Evolutionary conservation across 352 stramenopile species (phyloP).

Genomic region (Achlya hypogyna): DNA sequence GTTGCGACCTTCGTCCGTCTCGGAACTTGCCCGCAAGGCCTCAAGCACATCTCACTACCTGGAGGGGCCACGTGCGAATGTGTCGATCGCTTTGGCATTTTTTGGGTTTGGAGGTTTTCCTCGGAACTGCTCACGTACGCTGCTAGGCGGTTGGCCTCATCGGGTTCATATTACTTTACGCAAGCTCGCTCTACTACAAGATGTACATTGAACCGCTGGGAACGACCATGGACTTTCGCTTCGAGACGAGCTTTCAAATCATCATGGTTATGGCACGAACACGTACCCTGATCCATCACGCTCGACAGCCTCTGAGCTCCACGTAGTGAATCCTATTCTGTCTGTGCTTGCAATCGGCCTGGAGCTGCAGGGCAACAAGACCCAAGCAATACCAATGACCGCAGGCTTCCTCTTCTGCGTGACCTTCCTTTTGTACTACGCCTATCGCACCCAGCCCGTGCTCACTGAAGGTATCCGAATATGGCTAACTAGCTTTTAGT

Average conservation of each 20-base stretch:
- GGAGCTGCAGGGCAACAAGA: background rate
- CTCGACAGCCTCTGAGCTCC: background rate
- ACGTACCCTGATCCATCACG: background rate
- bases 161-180: slow-evolving; percentile 8
- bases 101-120: background rate
- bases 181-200: slow-evolving; percentile 19
- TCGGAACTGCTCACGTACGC: background rate
- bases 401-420: slow-evolving; percentile 2
- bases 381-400: background rate
- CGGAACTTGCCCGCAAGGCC: slow-evolving; percentile 10
- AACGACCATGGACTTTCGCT: slow-evolving; percentile 20
- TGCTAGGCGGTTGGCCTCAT: slow-evolving; percentile 5
- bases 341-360: background rate
- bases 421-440: slow-evolving; percentile 8
- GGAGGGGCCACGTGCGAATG: slow-evolving; percentile 10
- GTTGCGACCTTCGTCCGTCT: slow-evolving; percentile 1
- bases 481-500: background rate
- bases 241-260: slow-evolving; percentile 17
- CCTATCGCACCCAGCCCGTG: slow-evolving; percentile 14
- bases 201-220: slow-evolving; percentile 17
- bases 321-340: background rate
- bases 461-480: background rate
- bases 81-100: slow-evolving; percentile 3
- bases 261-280: slow-evolving; percentile 19
- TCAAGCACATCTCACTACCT: slow-evolving; percentile 3